Evolutionary conservation across 2,329 filamentous ascomycete genomes (phyloP).

Genomic region (Aureobasidium lini): DNA sequence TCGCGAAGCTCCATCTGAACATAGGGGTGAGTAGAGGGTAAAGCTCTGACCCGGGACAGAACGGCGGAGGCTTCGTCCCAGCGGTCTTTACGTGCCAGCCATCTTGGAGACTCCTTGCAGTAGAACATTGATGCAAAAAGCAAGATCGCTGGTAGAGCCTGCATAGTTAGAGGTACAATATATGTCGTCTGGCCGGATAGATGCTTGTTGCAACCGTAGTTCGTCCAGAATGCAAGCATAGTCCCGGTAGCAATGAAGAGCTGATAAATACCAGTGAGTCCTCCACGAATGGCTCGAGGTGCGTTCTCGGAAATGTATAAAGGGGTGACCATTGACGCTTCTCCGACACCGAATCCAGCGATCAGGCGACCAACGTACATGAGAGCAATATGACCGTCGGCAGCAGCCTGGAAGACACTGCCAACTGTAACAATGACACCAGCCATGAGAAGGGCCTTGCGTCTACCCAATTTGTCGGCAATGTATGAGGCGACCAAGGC

Average conservation of each 20-base stretch:
- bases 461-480: constrained; percentile 50
- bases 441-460: constrained; percentile 47
- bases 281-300: constrained; percentile 52
- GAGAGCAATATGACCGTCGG: constrained; percentile 51
- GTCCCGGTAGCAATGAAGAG: constrained; percentile 48
- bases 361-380: constrained; percentile 61
- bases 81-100: constrained; percentile 59
- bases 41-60: constrained; percentile 50
- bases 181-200: constrained; percentile 44
- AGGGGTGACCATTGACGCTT: constrained; percentile 37
- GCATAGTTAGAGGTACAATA: constrained; percentile 57
- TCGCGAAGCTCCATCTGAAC: constrained; percentile 47
- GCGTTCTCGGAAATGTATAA: constrained; percentile 53
- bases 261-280: constrained; percentile 54
- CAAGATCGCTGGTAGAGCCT: constrained; percentile 55
- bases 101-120: constrained; percentile 57
- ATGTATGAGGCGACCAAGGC: constrained; percentile 51
- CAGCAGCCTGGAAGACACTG: constrained; percentile 56
- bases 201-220: constrained; percentile 30
- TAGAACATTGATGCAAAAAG: constrained; percentile 54
- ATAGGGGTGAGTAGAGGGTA: constrained; percentile 54
- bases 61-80: constrained; percentile 57
- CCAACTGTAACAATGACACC: constrained; percentile 54
- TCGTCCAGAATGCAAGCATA: constrained; percentile 44
- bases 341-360: constrained; percentile 41